Percentiles rank a stretch among this genome's conserved stretches.
These are phyloP conservation scores for Neonectria neomacrospora DNA, from an alignment of 2,329 filamentous ascomycete species.

Conservation along the genomic window DNA sequence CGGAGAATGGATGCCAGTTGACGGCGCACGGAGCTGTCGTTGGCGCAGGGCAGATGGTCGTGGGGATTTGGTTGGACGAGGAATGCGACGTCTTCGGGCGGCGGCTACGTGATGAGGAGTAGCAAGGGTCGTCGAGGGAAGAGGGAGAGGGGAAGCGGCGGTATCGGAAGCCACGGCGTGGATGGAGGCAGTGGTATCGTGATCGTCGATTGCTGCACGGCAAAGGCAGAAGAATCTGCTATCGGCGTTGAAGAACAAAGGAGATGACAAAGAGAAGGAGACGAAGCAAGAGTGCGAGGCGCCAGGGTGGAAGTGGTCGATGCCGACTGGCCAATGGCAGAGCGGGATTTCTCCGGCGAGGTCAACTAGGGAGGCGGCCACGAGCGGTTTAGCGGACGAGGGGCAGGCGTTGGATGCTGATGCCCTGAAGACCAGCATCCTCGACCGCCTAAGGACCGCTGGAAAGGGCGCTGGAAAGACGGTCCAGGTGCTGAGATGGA, in stretches of 20 bases:
- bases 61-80: constrained; percentile 14
- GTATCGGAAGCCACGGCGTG: constrained; percentile 6
- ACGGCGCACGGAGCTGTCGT: constrained; percentile 33
- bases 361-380: constrained; percentile 20
- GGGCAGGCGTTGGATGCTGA: constrained; percentile 28
- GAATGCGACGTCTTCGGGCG: constrained; percentile 9
- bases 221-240: constrained; percentile 35
- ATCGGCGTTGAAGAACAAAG: constrained; percentile 40
- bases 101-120: background rate
- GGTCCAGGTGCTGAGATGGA: background rate
- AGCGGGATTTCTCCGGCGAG: constrained; percentile 9
- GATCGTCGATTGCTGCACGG: constrained; percentile 29
- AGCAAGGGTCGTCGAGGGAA: constrained; percentile 12
- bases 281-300: constrained; percentile 28
- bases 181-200: constrained; percentile 9
- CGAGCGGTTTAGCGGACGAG: constrained; percentile 26
- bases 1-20: constrained; percentile 26
- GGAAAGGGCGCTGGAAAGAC: constrained; percentile 1
- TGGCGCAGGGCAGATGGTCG: constrained; percentile 28
- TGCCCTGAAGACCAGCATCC: constrained; percentile 41
- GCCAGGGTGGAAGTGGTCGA: constrained; percentile 32
- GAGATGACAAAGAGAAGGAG: constrained; percentile 38
- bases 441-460: constrained; percentile 23
- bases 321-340: constrained; percentile 34
- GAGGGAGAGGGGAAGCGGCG: constrained; percentile 2